Evolutionary conservation across 2,329 filamentous ascomycete genomes (phyloP), one percentile per base, ranked within the genome.

Genomic region (Grosmannia serpens): DNA sequence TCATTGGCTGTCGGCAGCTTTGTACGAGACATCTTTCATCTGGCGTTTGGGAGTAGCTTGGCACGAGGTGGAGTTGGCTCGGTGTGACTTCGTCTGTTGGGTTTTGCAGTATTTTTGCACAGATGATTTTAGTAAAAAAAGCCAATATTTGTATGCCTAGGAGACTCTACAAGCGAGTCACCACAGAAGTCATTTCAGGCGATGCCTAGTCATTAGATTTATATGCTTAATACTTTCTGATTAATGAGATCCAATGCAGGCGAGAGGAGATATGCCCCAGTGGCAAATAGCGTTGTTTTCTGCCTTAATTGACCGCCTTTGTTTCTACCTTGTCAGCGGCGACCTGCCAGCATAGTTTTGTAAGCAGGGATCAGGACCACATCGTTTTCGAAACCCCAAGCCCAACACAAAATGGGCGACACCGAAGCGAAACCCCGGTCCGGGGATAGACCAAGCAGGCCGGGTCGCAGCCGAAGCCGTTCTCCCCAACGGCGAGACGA

Each of bases 291-390:
- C n/a, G n/a, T 7, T 41, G 11, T 41, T 51, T 59, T 57, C 50
- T 59, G 58, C 58, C 58, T n/a, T 4, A 3, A 13, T n/a, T 54
- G 38, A 47, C 58, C 58, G 58, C 58, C 33, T 54, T 53, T 31
- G 29, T 56, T 29, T 57, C 44, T 50, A 3, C 31, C 31, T 33
- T 35, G 50, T 33, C 20, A 15, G 11, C 17, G 20, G 4, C 8
- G 13, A 13, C 4, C 20, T 44, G 20, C 4, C 24, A 11, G n/a
- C 13, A 10, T 27, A 20, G 20, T 11, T 20, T 29, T 41, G 6
- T 24, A 1, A 7, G 17, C 41, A 44, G 13, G 13, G 41, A 22
- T 8, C 15, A 41, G 26, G 3, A 46, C 26, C 44, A 22, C 26
- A 24, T 50, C 22, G 8, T 9, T 29, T 31, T 38, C n/a, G n/a